Evolutionary conservation across 441 rosid species (phyloP).

Genomic region (Pelargonium fulgidum): DNA sequence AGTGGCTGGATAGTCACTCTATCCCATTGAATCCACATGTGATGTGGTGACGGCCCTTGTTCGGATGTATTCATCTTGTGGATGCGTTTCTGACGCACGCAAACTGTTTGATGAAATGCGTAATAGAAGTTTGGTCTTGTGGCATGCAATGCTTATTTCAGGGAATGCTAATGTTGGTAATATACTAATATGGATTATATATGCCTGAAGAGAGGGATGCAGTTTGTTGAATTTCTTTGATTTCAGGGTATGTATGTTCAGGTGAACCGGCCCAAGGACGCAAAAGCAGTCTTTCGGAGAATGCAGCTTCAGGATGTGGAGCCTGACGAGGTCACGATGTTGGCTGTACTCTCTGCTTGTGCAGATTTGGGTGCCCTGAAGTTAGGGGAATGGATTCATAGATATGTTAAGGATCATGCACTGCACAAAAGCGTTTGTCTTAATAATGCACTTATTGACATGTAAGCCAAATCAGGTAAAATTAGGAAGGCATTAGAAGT

Average conservation of each 20-base stretch:
- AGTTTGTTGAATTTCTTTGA: constrained; percentile 35
- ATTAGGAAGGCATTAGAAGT: constrained; percentile 40
- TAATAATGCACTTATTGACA: constrained; percentile 60
- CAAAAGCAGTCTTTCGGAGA: constrained; percentile 44
- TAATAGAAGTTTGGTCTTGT: constrained; percentile 25
- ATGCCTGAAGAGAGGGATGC: constrained; percentile 32
- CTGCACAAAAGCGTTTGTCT: constrained; percentile 34
- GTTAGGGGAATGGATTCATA: constrained; percentile 51
- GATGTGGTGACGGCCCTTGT: constrained; percentile 47
- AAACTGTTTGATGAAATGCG: constrained; percentile 50
- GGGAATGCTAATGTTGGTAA: no score
- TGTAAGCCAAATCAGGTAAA: constrained; percentile 64
- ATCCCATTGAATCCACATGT: constrained; percentile 31
- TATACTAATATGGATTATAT: no score
- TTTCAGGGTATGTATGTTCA: constrained; percentile 22
- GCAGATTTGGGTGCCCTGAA: constrained; percentile 52
- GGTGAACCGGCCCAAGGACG: constrained; percentile 43
- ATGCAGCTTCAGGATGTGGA: constrained; percentile 47
- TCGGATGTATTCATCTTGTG: constrained; percentile 41
- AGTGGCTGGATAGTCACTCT: no score
- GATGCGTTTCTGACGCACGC: constrained; percentile 33
- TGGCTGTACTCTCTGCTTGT: constrained; percentile 61
- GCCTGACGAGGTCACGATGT: constrained; percentile 61
- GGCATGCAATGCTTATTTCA: constrained; percentile 44
- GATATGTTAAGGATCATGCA: constrained; percentile 31